phyloP scores from a whole-genome alignment of 345 rosid genomes.

The Syzygium oleosum region DNA sequence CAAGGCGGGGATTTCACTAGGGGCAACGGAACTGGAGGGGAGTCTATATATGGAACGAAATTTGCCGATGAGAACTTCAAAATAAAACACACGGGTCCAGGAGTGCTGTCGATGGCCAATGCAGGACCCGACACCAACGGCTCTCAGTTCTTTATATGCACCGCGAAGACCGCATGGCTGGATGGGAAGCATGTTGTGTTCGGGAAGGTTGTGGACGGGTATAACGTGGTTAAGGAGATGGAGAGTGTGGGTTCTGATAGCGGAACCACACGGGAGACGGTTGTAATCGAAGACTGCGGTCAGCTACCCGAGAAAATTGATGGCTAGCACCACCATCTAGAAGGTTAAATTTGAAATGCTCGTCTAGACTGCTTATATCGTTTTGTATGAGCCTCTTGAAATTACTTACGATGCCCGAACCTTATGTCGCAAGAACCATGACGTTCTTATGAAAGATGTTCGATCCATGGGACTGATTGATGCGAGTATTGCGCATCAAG shows the following conservation, averaged over 20 bases:
- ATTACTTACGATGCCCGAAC: not conserved
- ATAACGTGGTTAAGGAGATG: constrained; percentile 56
- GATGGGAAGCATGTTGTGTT: constrained; percentile 89
- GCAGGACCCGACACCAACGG: constrained; percentile 70
- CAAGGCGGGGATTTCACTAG: constrained; percentile 85
- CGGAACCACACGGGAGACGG: constrained; percentile 38
- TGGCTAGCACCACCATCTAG: not conserved
- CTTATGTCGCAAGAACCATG: not conserved
- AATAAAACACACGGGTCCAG: constrained; percentile 60
- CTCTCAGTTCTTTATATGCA: constrained; percentile 90
- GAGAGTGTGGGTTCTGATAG: constrained; percentile 52
- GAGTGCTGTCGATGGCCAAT: constrained; percentile 76
- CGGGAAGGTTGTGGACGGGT: constrained; percentile 82
- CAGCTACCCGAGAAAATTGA: constrained; percentile 36
- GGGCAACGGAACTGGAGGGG: constrained; percentile 93
- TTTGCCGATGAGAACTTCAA: constrained; percentile 84
- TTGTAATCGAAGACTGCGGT: constrained; percentile 70
- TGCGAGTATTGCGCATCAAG: not conserved
- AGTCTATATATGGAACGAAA: constrained; percentile 61
- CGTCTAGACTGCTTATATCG: not conserved
- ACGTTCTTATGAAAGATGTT: not conserved
- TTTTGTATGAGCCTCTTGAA: not conserved
- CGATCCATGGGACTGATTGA: not conserved
- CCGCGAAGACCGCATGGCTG: constrained; percentile 65
- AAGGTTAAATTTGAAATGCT: not conserved